A percentile compares a stretch with the other conserved stretches of the same genome.
These are phyloP conservation scores for Macrophomina phaseolina DNA, from an alignment of 2,329 filamentous ascomycete species.

Conservation along the genomic window DNA sequence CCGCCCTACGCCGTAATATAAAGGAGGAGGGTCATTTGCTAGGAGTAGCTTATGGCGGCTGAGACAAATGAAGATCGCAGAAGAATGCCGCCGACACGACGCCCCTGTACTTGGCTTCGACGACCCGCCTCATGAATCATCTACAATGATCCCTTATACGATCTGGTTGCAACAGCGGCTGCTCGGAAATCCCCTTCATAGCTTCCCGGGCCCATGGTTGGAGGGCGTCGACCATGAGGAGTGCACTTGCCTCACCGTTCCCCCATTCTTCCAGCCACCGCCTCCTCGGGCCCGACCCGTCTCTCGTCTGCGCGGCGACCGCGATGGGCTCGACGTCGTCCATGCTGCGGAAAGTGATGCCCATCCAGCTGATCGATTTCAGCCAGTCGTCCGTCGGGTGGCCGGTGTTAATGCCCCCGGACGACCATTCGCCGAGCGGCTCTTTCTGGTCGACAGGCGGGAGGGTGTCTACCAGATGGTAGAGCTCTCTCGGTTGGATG, in stretches of 20 bases:
- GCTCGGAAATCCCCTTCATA: not conserved
- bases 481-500: constrained; percentile 19
- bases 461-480: not conserved
- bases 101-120: constrained; percentile 34
- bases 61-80: constrained; percentile 31
- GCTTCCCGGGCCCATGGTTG: not conserved
- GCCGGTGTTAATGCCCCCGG: constrained; percentile 36
- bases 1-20: too few relatives aligned
- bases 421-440: constrained; percentile 40
- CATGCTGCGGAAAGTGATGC: constrained; percentile 37
- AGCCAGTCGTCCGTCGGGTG: constrained; percentile 35
- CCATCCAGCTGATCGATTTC: constrained; percentile 38
- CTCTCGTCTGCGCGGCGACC: constrained; percentile 15
- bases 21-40: too few relatives aligned
- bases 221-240: not conserved
- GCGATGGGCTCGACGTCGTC: constrained; percentile 41
- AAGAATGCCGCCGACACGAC: constrained; percentile 39
- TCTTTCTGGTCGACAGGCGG: not conserved
- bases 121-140: not conserved
- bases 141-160: too few relatives aligned
- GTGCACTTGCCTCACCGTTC: not conserved
- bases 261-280: constrained; percentile 3
- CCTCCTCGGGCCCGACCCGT: not conserved
- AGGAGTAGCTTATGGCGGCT: too few relatives aligned
- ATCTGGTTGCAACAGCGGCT: not conserved